Conservation (phyloP, 176 grass and related monocot genomes). For the Eleusine coracana region DNA sequence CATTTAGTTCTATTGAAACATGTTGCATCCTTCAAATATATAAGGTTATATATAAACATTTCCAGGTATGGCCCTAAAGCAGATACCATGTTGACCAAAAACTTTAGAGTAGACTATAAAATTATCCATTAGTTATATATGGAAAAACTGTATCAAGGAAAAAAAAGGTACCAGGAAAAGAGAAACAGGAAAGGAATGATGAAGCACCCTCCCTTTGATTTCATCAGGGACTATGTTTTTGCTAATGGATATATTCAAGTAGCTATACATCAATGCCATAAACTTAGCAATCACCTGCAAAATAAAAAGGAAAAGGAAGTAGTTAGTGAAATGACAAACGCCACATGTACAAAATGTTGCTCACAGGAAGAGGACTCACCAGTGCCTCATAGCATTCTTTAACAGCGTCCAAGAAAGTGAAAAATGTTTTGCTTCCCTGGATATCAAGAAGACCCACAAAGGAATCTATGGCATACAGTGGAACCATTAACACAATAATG, state of each 20-base stretch:
- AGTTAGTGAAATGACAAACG: conserved; percentile 31
- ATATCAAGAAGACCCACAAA: conserved; percentile 96
- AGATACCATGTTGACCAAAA: conserved; percentile 4
- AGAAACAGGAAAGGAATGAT: conserved; percentile 96
- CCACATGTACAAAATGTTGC: conserved; percentile 13
- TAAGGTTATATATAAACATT: background rate
- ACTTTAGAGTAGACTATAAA: background rate
- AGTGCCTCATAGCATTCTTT: conserved; percentile 99
- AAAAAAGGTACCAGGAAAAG: conserved; percentile 83
- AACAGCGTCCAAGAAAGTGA: conserved; percentile 88
- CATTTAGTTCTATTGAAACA: background rate
- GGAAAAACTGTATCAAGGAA: background rate
- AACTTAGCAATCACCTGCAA: conserved; percentile 97
- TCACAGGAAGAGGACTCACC: conserved; percentile 54
- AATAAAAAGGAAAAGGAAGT: conserved; percentile 20
- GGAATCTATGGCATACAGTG: conserved; percentile 86
- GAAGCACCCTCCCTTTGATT: conserved; percentile 94
- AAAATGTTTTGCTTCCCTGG: conserved; percentile 85
- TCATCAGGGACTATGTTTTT: conserved; percentile 96
- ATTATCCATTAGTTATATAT: conserved; percentile 11
- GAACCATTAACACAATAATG: conserved; percentile 93
- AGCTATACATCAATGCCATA: conserved; percentile 98
- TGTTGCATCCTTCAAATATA: conserved; percentile 9
- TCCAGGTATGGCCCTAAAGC: conserved; percentile 4
- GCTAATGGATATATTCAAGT: conserved; percentile 98